Conservation (phyloP, 2,329 filamentous ascomycete genomes). For the Sarocladium brachiariae region DNA sequence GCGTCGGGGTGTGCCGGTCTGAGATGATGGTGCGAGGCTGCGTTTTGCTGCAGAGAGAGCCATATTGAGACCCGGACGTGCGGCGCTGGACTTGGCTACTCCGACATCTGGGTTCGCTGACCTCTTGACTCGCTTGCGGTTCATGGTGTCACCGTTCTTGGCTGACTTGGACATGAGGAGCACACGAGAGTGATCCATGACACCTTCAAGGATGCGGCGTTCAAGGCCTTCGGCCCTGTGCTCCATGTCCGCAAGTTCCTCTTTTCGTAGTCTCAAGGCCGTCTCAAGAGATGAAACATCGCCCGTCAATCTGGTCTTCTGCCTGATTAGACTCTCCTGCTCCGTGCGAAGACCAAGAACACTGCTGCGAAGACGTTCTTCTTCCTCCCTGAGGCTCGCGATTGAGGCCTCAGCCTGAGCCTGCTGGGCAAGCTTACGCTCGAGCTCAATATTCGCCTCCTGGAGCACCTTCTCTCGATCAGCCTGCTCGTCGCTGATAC, state of each 20-base stretch:
- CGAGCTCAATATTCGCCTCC: conserved; percentile 72
- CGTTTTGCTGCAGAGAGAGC: conserved; percentile 44
- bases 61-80: conserved; percentile 40
- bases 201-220: conserved; percentile 85
- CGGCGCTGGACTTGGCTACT: conserved; percentile 17
- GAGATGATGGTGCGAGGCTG: conserved; percentile 37
- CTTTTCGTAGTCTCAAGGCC: conserved; percentile 77
- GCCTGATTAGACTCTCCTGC: conserved; percentile 66
- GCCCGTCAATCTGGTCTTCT: conserved; percentile 73
- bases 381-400: conserved; percentile 41
- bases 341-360: conserved; percentile 57
- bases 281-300: conserved; percentile 90
- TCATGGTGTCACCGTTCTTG: conserved; percentile 49
- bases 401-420: conserved; percentile 55
- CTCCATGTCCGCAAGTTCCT: conserved; percentile 90
- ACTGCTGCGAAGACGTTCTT: conserved; percentile 44
- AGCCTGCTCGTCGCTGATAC: conserved; percentile 70
- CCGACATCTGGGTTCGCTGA: conserved; percentile 20
- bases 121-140: conserved; percentile 48
- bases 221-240: conserved; percentile 80
- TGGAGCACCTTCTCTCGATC: conserved; percentile 72
- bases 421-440: conserved; percentile 63
- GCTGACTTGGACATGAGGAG: conserved; percentile 69
- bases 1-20: conserved; percentile 58
- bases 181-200: conserved; percentile 91